Conservation (phyloP, 805 yeast species). For the Zygoascus biomembranicola region DNA sequence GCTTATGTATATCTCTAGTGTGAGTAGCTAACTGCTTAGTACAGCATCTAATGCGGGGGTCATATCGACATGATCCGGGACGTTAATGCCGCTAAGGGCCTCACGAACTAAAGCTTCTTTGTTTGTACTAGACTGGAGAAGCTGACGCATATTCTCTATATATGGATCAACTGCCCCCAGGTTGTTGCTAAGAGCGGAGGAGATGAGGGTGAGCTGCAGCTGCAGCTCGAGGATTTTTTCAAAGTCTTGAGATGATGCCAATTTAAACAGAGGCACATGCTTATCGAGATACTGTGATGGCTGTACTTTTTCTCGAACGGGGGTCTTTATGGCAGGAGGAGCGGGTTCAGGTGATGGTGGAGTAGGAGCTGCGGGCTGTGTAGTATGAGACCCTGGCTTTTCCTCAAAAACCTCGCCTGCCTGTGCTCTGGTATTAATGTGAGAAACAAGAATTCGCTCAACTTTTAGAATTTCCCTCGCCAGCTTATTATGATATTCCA, state of each 20-base stretch:
- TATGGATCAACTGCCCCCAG: conserved; percentile 20
- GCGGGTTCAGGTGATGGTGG: background rate
- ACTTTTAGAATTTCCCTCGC: conserved; percentile 16
- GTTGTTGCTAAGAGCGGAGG: conserved; percentile 16
- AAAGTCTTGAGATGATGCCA: conserved; percentile 7
- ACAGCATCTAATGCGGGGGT: conserved; percentile 14
- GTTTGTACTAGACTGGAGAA: conserved; percentile 8
- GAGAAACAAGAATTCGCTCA: conserved; percentile 17
- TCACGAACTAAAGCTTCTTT: conserved; percentile 14
- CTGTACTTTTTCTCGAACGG: background rate
- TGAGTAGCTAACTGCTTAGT: background rate
- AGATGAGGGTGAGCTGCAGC: conserved; percentile 17
- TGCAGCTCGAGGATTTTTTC: conserved; percentile 13
- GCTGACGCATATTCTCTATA: conserved; percentile 13
- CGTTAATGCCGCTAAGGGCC: conserved; percentile 17
- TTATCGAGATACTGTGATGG: background rate
- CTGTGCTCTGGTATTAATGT: conserved; percentile 10
- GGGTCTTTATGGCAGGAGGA: background rate
- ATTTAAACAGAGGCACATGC: conserved; percentile 1
- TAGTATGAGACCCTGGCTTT: background rate
- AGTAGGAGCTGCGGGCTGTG: background rate
- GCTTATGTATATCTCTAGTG: background rate
- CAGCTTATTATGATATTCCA: conserved; percentile 13
- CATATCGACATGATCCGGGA: conserved; percentile 19
- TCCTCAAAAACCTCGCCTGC: background rate